Conservation (phyloP, 2,329 filamentous ascomycete genomes). For the Cercospora brassicicola region DNA sequence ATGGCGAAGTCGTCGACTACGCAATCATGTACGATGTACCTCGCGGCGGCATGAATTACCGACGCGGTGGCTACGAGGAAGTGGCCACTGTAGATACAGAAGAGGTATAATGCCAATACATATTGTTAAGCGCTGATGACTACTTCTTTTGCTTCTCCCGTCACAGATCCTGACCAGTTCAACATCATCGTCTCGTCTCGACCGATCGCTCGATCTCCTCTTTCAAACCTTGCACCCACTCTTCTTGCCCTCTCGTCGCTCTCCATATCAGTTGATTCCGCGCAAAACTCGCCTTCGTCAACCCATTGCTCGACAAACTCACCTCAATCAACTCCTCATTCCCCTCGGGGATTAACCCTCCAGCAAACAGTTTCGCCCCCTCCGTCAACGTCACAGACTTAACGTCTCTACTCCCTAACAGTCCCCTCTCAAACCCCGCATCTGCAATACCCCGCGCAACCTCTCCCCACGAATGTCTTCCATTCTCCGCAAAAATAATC, state of each 20-base stretch:
- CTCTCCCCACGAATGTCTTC: background rate
- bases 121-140: background rate
- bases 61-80: conserved; percentile 59
- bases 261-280: background rate
- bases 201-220: background rate
- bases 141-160: background rate
- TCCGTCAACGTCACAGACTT: background rate
- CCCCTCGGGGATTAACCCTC: background rate
- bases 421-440: background rate
- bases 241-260: background rate
- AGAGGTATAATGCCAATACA: conserved; percentile 21
- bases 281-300: background rate
- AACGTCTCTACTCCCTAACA: background rate
- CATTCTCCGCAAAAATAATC: background rate
- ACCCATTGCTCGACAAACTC: background rate
- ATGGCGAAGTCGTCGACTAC: conserved; percentile 80
- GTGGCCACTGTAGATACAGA: conserved; percentile 57
- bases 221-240: background rate
- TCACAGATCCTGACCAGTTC: background rate
- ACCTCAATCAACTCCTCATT: background rate
- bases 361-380: background rate
- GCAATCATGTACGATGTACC: conserved; percentile 86
- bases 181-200: background rate
- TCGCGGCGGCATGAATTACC: conserved; percentile 62
- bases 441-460: background rate